These are phyloP conservation scores for Cryptococcus sp. DNA, from an alignment of 1,284 basidiomycete species.

Conservation along the genomic window DNA sequence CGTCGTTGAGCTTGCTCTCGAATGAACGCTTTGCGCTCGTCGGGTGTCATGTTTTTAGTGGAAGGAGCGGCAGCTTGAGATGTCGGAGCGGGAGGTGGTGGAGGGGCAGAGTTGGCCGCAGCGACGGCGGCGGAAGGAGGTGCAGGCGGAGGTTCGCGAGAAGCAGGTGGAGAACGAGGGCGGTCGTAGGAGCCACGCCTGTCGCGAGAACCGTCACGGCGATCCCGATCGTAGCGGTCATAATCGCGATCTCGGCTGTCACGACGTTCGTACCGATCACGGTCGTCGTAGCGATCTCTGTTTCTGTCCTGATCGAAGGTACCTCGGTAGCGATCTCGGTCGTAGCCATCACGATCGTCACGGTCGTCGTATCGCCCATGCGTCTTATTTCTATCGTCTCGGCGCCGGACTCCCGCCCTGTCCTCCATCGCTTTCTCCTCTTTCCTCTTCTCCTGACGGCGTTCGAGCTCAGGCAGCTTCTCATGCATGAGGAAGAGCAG, in stretches of 20 bases:
- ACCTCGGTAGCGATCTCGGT: constrained; percentile 43
- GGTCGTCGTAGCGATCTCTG: constrained; percentile 52
- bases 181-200: constrained; percentile 31
- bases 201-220: constrained; percentile 30
- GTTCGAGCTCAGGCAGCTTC: constrained; percentile 85
- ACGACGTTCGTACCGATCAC: constrained; percentile 33
- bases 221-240: constrained; percentile 50
- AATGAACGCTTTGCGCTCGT: constrained; percentile 78
- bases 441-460: constrained; percentile 77
- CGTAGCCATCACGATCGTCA: constrained; percentile 38
- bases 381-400: constrained; percentile 82
- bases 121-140: constrained; percentile 33
- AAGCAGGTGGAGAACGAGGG: constrained; percentile 32
- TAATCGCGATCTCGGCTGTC: constrained; percentile 50
- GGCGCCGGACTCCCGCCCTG: constrained; percentile 72
- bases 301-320: constrained; percentile 53
- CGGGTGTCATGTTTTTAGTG: constrained; percentile 76
- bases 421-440: constrained; percentile 74
- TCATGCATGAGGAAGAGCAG: constrained; percentile 86
- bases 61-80: constrained; percentile 59
- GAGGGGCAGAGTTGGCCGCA: constrained; percentile 44
- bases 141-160: constrained; percentile 34
- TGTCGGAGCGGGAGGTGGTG: constrained; percentile 57
- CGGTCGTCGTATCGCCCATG: constrained; percentile 67
- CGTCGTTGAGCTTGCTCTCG: constrained; percentile 79